These are phyloP conservation scores for Wickerhamomyces hampshirensis DNA, from an alignment of 805 yeast genomes.

Conservation along the genomic window DNA sequence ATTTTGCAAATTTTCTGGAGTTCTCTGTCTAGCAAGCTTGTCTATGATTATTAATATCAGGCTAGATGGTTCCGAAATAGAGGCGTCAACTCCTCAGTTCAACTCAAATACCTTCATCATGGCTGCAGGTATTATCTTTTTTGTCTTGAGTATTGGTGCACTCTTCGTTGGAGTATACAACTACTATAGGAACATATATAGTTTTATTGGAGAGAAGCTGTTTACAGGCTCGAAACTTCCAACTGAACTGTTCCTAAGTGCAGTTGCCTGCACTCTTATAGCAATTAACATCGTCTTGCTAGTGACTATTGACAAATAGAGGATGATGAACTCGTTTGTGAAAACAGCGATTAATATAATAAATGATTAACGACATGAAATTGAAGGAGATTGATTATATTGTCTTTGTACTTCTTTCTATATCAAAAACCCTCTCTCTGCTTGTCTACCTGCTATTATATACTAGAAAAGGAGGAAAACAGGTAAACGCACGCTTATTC, in stretches of 20 bases:
- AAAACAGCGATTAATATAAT: too few relatives aligned
- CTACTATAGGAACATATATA: constrained; percentile 17
- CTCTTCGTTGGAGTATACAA: constrained; percentile 17
- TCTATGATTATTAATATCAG: constrained; percentile 19
- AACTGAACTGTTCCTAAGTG: constrained; percentile 8
- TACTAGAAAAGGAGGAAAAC: constrained; percentile 5
- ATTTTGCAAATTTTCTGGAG: constrained; percentile 19
- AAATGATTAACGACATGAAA: too few relatives aligned
- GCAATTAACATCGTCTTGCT: constrained; percentile 14
- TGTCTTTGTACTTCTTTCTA: too few relatives aligned
- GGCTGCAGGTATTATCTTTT: constrained; percentile 13
- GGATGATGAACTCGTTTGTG: too few relatives aligned
- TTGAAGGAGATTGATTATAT: too few relatives aligned
- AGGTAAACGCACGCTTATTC: too few relatives aligned
- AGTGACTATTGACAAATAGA: constrained; percentile 11
- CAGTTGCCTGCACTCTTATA: constrained; percentile 8
- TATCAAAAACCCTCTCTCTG: too few relatives aligned
- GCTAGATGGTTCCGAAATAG: constrained; percentile 2
- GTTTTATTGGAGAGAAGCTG: constrained; percentile 13
- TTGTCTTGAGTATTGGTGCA: constrained; percentile 7
- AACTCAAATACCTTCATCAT: constrained; percentile 9
- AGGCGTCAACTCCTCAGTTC: constrained; percentile 5
- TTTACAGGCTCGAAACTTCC: constrained; percentile 10
- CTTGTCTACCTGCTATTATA: too few relatives aligned
- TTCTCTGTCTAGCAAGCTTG: constrained; percentile 16